Evolutionary conservation across 495 filamentous ascomycete genomes (phyloP).

Genomic region (Penicillium silybi): DNA sequence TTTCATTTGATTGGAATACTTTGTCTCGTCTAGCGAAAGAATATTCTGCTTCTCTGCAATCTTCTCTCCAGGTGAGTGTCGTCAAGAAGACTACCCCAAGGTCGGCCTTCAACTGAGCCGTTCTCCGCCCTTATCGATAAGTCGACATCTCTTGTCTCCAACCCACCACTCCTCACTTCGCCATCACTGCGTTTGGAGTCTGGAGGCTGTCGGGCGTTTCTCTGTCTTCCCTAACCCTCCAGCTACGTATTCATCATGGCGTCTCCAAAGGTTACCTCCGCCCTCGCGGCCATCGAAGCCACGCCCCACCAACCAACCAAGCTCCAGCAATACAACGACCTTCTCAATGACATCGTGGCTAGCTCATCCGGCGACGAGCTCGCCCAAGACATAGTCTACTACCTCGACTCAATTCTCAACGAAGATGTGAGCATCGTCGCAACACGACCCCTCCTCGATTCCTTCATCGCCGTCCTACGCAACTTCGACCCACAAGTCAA

Average conservation of each 20-base stretch:
- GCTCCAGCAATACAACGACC: conserved; percentile 57
- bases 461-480: conserved; percentile 58
- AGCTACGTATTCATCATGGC: conserved; percentile 41
- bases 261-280: conserved; percentile 53
- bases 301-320: conserved; percentile 50
- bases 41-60: too few species aligned
- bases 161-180: background rate
- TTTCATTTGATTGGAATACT: background rate
- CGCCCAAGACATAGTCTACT: conserved; percentile 62
- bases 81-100: background rate
- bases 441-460: conserved; percentile 64
- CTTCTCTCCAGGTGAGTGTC: background rate
- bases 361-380: conserved; percentile 51
- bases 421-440: conserved; percentile 71
- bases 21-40: background rate
- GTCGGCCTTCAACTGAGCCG: background rate
- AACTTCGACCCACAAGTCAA: conserved; percentile 56
- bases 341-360: conserved; percentile 62
- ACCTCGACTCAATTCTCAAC: conserved; percentile 63
- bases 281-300: conserved; percentile 53
- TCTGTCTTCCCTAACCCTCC: background rate
- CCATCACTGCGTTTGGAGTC: background rate
- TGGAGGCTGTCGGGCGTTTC: background rate
- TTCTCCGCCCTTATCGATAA: conserved; percentile 32
- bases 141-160: conserved; percentile 4